Percentiles rank a stretch among this genome's conserved stretches.
These are phyloP conservation scores for Tetraselmis striata DNA, from an alignment of 139 green algal species.

Conservation along the genomic window DNA sequence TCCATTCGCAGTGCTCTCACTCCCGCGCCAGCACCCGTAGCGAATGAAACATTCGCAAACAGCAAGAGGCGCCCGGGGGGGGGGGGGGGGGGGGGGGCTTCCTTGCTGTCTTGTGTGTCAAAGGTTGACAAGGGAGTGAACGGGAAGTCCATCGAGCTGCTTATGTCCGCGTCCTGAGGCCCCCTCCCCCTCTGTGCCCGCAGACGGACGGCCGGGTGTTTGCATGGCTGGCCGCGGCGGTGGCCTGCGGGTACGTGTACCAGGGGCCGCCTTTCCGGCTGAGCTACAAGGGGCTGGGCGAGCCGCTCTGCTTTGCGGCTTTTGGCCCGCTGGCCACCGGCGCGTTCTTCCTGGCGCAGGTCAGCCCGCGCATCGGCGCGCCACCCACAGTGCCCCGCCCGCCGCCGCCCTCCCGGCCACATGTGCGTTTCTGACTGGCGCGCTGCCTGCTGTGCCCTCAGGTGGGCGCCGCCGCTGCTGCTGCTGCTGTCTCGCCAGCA, in stretches of 20 bases:
- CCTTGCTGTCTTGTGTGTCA: no score
- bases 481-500: no score
- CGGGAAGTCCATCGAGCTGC: no score
- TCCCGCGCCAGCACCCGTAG: no score
- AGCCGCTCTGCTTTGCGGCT: constrained; percentile 93
- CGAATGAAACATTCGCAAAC: no score
- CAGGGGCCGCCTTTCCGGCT: constrained; percentile 94
- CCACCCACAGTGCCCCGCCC: no score
- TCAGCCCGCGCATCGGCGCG: constrained; percentile 10
- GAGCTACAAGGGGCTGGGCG: constrained; percentile 93
- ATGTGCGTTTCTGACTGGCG: not conserved
- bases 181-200: no score
- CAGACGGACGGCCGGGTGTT: not conserved
- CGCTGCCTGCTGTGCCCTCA: constrained; percentile 16
- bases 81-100: no score
- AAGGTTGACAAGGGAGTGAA: no score
- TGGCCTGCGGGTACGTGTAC: constrained; percentile 91
- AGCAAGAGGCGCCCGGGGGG: no score
- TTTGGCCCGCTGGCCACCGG: constrained; percentile 88
- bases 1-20: no score
- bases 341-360: constrained; percentile 86
- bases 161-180: no score
- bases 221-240: constrained; percentile 54
- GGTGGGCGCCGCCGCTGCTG: not conserved
- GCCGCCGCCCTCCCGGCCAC: not conserved